A percentile compares a stretch with the other conserved stretches of the same genome.
Conservation (phyloP, 78 protist species). For the Planoprotostelium fungivorum region DNA sequence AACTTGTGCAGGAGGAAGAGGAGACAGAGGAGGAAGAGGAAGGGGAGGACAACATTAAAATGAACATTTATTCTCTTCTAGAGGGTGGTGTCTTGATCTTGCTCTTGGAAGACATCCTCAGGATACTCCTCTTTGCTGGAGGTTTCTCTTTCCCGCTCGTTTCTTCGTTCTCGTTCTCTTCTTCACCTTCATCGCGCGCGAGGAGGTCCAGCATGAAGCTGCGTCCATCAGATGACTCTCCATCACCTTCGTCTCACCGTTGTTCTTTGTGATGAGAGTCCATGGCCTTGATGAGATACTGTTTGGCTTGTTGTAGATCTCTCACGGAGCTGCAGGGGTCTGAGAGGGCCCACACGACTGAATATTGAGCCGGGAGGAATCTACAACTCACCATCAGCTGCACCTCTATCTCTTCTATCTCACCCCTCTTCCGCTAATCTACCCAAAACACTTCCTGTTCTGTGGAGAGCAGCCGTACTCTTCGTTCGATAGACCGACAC, state of each 20-base stretch:
- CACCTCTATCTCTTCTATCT: not conserved
- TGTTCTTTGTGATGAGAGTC: not conserved
- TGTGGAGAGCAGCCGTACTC: not conserved
- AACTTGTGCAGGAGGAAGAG: constrained; percentile 9
- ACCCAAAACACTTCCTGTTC: not conserved
- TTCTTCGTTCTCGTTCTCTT: no score
- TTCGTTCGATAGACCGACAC: no score
- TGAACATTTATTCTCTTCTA: no score
- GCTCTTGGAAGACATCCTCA: no score
- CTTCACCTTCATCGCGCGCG: no score
- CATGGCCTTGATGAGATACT: not conserved
- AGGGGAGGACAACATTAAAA: constrained; percentile 12
- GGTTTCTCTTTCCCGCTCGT: no score
- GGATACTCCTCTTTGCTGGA: no score
- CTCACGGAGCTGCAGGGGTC: not conserved
- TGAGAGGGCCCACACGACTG: not conserved
- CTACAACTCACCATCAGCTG: no score
- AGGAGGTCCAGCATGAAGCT: not conserved
- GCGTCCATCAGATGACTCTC: not conserved
- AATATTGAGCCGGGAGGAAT: not conserved
- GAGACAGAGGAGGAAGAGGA: constrained; percentile 13
- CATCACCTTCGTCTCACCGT: not conserved
- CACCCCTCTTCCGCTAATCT: not conserved
- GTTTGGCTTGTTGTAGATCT: not conserved
- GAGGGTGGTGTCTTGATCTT: no score